Evolutionary conservation across 306 rosid species (phyloP), one percentile per base, ranked within the genome.

Genomic region (Fagus sylvatica): DNA sequence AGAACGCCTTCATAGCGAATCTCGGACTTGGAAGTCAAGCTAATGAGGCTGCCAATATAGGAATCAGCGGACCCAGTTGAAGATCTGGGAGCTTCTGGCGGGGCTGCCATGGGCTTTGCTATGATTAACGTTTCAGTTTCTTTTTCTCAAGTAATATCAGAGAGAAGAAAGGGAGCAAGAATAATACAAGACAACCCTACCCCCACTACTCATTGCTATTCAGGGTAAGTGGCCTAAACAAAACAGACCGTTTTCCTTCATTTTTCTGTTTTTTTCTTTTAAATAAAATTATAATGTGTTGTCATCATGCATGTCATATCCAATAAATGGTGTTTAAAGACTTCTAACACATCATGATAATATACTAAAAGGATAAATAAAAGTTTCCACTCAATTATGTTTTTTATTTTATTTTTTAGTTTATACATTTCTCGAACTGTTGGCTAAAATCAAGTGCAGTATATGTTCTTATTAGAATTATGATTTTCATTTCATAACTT

Each of bases 1-100:
- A 83, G 81, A 53, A 83, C 66, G 42, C 87, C 86, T 49, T 83
- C 86, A 15, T 79, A 83, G 11, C 80, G 80, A 64, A 78, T 83
- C 57, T 78, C 80, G 7, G 74, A 74, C 78, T 83, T 83, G 55
- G 86, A 83, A 42, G 86, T 83, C 65, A 83, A 71, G 74, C 83
- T 83, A 10, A 83, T 79, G 66, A 79, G 59, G 80, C 86, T 75
- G 19, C 86, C 86, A 36, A 83, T 43, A 51, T 75, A 83, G 32
- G 86, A 70, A 78, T 78, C 86, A 11, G 80, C 83, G 15, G 80
- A 43, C 34, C 54, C 61, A 79, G 30, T 53, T 10, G 79, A 77
- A 49, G 86, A 82, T 82, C 73, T 77, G 68, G 79, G 59, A 37
- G 79, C 51, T 42, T 76, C 69, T 54, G 75, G 61, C 51, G 12